phyloP scores from a whole-genome alignment of 257 asterid genomes.

The Nicotiana tabacum region DNA sequence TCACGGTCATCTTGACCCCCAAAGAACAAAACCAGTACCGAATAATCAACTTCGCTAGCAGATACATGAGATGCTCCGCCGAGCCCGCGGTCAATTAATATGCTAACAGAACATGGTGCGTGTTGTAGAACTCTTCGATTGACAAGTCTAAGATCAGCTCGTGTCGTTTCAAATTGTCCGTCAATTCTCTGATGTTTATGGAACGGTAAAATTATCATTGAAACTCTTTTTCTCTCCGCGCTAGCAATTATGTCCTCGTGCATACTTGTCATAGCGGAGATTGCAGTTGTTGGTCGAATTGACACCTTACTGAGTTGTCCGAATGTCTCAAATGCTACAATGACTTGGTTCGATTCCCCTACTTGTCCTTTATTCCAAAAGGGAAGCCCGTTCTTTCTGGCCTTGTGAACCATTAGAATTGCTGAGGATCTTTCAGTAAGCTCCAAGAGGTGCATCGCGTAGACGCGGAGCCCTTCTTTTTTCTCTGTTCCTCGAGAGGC shows the following conservation, averaged over 20 bases:
- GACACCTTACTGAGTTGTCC: slow-evolving; percentile 42
- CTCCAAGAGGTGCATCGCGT: slow-evolving; percentile 55
- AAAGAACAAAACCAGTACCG: slow-evolving; percentile 33
- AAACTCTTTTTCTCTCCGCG: slow-evolving; percentile 35
- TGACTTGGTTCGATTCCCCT: slow-evolving; percentile 26
- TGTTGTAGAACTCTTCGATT: slow-evolving; percentile 42
- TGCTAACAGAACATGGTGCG: slow-evolving; percentile 46
- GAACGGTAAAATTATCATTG: slow-evolving; percentile 47
- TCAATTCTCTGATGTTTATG: slow-evolving; percentile 47
- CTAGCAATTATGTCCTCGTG: slow-evolving; percentile 43
- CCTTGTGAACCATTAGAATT: slow-evolving; percentile 45
- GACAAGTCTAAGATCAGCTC: slow-evolving; percentile 34
- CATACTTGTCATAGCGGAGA: slow-evolving; percentile 35
- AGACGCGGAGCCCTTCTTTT: slow-evolving; percentile 36
- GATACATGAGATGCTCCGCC: slow-evolving; percentile 54
- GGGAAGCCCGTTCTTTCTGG: slow-evolving; percentile 35
- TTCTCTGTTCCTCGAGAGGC: slow-evolving; percentile 43
- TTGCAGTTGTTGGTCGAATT: slow-evolving; percentile 44
- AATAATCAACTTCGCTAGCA: slow-evolving; percentile 41
- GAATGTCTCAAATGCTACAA: slow-evolving; percentile 45
- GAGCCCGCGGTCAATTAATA: slow-evolving; percentile 48
- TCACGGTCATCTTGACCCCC: slow-evolving; percentile 28
- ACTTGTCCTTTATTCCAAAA: slow-evolving; percentile 21
- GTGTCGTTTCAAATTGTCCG: slow-evolving; percentile 40
- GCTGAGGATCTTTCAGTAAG: slow-evolving; percentile 47